Evolutionary conservation across 2,329 filamentous ascomycete genomes (phyloP).

Genomic region (Diaporthe sp.): DNA sequence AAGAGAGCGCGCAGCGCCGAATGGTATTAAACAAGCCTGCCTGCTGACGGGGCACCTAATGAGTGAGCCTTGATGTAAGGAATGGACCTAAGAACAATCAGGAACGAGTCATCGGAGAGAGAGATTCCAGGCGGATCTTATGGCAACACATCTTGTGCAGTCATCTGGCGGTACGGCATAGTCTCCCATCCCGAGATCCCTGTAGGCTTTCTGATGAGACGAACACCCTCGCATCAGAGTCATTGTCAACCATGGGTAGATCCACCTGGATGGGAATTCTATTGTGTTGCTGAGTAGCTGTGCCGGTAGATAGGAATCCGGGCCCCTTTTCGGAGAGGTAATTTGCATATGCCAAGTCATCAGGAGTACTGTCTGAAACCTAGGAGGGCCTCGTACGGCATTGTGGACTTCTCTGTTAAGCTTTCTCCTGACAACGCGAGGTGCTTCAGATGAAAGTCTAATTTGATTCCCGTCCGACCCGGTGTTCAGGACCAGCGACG

Average conservation of each 20-base stretch:
- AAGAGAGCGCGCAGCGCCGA: constrained; percentile 23
- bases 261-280: neutral
- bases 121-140: neutral
- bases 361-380: constrained; percentile 23
- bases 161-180: neutral
- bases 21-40: neutral
- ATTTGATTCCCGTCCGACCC: neutral
- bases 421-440: constrained; percentile 24
- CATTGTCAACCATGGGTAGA: constrained; percentile 22
- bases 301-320: neutral
- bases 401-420: constrained; percentile 1
- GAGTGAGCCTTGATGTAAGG: neutral
- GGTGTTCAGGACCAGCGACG: neutral
- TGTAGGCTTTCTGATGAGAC: constrained; percentile 23
- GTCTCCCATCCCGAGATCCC: neutral
- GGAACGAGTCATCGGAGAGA: neutral
- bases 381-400: neutral
- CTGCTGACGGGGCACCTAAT: neutral
- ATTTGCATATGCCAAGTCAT: constrained; percentile 25
- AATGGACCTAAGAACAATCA: neutral
- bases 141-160: neutral
- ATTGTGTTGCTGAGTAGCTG: neutral
- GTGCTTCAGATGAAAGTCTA: constrained; percentile 35
- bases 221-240: constrained; percentile 25
- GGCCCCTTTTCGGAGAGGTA: neutral